Conservation (phyloP, 2,329 filamentous ascomycete genomes). For the Rhinocladiella similis region DNA sequence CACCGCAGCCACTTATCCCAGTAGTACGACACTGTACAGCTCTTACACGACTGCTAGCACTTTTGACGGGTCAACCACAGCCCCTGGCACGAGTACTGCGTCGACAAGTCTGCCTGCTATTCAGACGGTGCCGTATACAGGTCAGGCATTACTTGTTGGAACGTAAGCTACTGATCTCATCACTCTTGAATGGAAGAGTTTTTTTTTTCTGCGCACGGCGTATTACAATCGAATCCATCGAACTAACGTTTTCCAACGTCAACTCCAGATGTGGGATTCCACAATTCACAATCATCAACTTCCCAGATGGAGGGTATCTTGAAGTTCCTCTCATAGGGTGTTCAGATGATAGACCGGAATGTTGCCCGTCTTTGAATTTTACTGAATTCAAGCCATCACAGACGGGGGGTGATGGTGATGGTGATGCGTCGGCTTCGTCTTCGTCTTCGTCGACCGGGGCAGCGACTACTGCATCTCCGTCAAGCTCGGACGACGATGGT, state of each 20-base stretch:
- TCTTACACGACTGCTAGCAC: conserved; percentile 11
- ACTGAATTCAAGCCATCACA: conserved; percentile 4
- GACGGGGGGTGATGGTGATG: conserved; percentile 1
- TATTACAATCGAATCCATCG: too few relatives aligned
- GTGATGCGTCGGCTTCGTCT: background rate
- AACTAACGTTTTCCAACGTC: too few relatives aligned
- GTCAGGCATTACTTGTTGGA: conserved; percentile 19
- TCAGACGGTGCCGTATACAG: conserved; percentile 17
- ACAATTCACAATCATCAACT: conserved; percentile 18
- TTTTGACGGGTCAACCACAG: conserved; percentile 2
- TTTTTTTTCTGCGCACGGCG: too few relatives aligned
- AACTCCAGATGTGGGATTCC: conserved; percentile 19
- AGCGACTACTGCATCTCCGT: background rate
- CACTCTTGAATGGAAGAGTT: too few relatives aligned
- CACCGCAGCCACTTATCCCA: background rate
- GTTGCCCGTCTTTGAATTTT: conserved; percentile 20
- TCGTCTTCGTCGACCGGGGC: background rate
- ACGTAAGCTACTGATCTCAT: too few relatives aligned
- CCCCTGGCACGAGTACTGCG: background rate
- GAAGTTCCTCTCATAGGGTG: conserved; percentile 22
- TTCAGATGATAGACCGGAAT: conserved; percentile 23
- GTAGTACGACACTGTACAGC: conserved; percentile 5
- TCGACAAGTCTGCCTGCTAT: conserved; percentile 14
- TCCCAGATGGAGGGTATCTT: conserved; percentile 15
- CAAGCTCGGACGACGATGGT: conserved; percentile 2